Evolutionary conservation across 73 alveolate species (phyloP).

Genomic region (Uronychia setigera): DNA sequence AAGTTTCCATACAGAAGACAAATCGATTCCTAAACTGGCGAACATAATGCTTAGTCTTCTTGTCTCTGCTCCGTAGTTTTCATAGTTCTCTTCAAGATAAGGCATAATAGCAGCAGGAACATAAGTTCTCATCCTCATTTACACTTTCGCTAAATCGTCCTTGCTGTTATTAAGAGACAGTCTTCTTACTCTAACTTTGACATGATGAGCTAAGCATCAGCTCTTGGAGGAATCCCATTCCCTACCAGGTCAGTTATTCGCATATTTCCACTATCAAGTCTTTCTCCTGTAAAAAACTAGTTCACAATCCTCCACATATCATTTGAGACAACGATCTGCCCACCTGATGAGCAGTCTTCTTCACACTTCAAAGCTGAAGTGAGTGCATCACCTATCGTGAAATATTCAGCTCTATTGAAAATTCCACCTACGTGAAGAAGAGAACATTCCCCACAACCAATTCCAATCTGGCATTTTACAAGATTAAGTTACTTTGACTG

Average conservation of each 20-base stretch:
- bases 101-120: conserved; percentile 96
- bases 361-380: conserved; percentile 93
- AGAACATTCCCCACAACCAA: conserved; percentile 96
- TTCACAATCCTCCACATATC: conserved; percentile 76
- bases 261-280: conserved; percentile 34
- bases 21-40: conserved; percentile 89
- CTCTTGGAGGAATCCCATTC: conserved; percentile 82
- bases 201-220: conserved; percentile 92
- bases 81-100: conserved; percentile 89
- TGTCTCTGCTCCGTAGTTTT: conserved; percentile 90
- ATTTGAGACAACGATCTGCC: conserved; percentile 88
- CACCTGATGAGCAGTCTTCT: conserved; percentile 93
- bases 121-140: conserved; percentile 74
- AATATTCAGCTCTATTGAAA: conserved; percentile 95
- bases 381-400: conserved; percentile 94
- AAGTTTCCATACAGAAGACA: conserved; percentile 69
- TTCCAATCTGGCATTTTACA: conserved; percentile 59
- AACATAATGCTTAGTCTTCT: conserved; percentile 90
- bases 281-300: conserved; percentile 72
- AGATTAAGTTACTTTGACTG: conserved; percentile 66
- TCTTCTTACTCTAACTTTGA: conserved; percentile 63
- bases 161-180: conserved; percentile 36
- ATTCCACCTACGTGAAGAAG: conserved; percentile 96
- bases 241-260: conserved; percentile 54
- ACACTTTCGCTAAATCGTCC: conserved; percentile 61